These are phyloP conservation scores for Melaleuca alternifolia DNA, from an alignment of 345 rosid species.

Conservation along the genomic window DNA sequence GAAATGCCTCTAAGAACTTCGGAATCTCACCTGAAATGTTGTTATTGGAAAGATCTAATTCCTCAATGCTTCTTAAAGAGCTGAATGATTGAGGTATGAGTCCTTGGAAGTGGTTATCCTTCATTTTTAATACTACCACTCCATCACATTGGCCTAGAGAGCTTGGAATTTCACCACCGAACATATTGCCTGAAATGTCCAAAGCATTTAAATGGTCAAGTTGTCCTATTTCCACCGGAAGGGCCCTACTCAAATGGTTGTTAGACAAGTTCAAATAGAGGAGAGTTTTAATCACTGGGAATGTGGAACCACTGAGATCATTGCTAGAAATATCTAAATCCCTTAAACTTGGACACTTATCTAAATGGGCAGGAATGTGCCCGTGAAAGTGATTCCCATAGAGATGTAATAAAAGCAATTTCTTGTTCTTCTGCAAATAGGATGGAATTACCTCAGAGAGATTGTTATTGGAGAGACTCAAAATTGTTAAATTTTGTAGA, in stretches of 20 bases:
- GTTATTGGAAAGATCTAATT: too few species aligned
- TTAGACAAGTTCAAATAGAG: neutral
- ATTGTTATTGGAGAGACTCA: neutral
- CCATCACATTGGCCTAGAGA: too few species aligned
- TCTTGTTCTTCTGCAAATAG: conserved; percentile 8
- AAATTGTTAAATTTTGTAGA: neutral
- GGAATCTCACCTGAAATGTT: conserved; percentile 14
- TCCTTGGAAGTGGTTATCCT: too few species aligned
- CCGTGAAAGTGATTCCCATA: conserved; percentile 7
- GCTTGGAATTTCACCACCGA: conserved; percentile 17
- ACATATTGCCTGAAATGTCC: conserved; percentile 12
- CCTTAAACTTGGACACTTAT: neutral
- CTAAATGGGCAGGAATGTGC: conserved; percentile 9
- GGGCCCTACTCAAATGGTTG: conserved; percentile 7
- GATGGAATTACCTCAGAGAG: conserved; percentile 9
- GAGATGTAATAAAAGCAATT: neutral
- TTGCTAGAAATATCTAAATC: conserved; percentile 1
- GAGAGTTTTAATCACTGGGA: neutral
- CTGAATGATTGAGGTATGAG: too few species aligned
- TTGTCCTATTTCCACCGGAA: conserved; percentile 6
- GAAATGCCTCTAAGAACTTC: neutral
- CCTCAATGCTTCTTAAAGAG: too few species aligned
- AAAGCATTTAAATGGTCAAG: neutral
- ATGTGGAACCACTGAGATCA: conserved; percentile 15
- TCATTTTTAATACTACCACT: conserved; percentile 4